Evolutionary conservation across 352 stramenopile species (phyloP), one percentile per base, ranked within the genome.

Genomic region (Globisporangium heterothallicum): DNA sequence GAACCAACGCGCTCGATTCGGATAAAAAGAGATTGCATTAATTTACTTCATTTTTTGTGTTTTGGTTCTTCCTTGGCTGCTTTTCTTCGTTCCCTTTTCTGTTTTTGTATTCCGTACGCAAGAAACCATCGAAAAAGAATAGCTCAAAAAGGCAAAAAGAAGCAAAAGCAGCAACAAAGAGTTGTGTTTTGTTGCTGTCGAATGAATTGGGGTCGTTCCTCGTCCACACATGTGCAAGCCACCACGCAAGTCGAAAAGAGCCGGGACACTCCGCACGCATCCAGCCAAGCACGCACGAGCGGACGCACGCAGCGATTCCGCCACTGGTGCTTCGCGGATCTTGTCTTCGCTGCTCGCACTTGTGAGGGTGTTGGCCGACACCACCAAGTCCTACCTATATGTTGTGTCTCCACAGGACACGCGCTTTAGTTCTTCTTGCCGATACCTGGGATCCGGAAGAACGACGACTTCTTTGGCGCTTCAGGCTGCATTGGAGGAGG

Each of bases 371-470:
- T 8, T 13, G n/a, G n/a, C n/a, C n/a, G n/a, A n/a, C n/a, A n/a
- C 24, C 47, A 29, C 34, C 47, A 54, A 45, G 25, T 54, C 47
- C 47, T 54, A 54, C 47, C 47, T 54, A 54, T 54, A 32, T 54
- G 47, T 54, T 43, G 16, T 29, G 21, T 35, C 18, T 27, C 49
- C 12, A 6, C 18, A 6, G n/a, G 27, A 4, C 42, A 14, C 30
- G 18, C n/a, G 27, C 7, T n/a, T 40, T 79, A 88, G 63, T 86
- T 87, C 67, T 87, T 91, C 64, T 84, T 85, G 64, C 78, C 74
- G 30, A 78, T 69, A 48, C 73, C 64, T 16, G 79, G 79, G 24
- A 91, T 59, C 12, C 75, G 70, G 66, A 88, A 88, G 48, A 84
- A 80, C 34, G 72, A 82, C 49, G 77, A 86, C 35, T 82, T 82